phyloP scores from a whole-genome alignment of 2,329 filamentous ascomycete species.

The Truncatella angustata region DNA sequence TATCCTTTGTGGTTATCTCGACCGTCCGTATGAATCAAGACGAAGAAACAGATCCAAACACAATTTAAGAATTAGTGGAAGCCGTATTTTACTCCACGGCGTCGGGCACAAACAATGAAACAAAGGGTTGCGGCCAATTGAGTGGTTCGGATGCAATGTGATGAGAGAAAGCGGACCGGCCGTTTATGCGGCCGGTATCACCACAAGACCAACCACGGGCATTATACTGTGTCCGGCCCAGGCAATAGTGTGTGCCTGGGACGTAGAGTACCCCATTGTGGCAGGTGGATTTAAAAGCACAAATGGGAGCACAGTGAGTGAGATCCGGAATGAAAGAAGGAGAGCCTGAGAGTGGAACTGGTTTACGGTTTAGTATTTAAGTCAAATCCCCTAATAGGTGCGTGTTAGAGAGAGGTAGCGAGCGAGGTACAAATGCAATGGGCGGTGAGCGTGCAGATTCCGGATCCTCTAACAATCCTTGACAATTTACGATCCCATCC shows the following conservation, averaged over 20 bases:
- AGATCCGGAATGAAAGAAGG: background rate
- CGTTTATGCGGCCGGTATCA: constrained; percentile 8
- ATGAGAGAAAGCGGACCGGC: constrained; percentile 4
- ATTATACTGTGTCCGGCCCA: background rate
- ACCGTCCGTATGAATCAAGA: background rate
- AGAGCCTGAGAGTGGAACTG: background rate
- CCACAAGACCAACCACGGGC: constrained; percentile 5
- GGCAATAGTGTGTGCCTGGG: too few relatives aligned
- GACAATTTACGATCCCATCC: constrained; percentile 2
- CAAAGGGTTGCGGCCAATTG: background rate
- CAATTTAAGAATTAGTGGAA: too few relatives aligned
- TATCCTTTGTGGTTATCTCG: background rate
- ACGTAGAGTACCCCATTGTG: too few relatives aligned
- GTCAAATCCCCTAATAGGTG: background rate
- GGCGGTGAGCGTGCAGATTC: constrained; percentile 9
- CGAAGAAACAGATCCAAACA: background rate
- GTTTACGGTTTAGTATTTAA: constrained; percentile 1
- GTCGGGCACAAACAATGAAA: constrained; percentile 7
- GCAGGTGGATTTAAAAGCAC: background rate
- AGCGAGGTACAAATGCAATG: constrained; percentile 1
- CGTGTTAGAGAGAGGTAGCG: background rate
- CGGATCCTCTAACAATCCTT: constrained; percentile 6
- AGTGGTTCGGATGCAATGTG: constrained; percentile 3
- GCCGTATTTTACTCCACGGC: background rate
- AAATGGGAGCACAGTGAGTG: background rate